Conservation (phyloP, 2,329 filamentous ascomycete species). For the Fusarium chlamydosporum region DNA sequence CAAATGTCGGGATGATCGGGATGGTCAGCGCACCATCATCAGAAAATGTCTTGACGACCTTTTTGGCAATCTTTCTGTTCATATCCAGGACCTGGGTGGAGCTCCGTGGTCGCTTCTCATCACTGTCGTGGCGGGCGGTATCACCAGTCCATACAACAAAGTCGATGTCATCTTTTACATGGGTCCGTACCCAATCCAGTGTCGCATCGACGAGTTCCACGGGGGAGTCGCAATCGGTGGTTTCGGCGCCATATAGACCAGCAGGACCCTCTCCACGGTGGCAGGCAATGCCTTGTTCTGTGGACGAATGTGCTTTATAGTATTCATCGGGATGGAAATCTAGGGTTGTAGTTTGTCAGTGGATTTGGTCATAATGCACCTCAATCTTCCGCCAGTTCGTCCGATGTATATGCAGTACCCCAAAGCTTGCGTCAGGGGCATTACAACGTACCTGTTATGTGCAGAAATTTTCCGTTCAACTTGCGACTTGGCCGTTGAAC, state of each 20-base stretch:
- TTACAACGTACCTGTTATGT: slow-evolving; percentile 80
- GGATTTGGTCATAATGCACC: slow-evolving; percentile 14
- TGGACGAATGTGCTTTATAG: slow-evolving; percentile 84
- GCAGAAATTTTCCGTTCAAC: slow-evolving; percentile 83
- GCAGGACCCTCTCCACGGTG: slow-evolving; percentile 83
- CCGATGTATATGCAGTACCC: slow-evolving; percentile 28
- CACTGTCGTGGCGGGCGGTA: slow-evolving; percentile 89
- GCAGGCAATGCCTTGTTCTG: slow-evolving; percentile 77
- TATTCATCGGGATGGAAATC: slow-evolving; percentile 93
- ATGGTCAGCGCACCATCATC: slow-evolving; percentile 72
- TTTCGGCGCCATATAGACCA: slow-evolving; percentile 86
- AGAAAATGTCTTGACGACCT: slow-evolving; percentile 82
- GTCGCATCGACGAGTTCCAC: slow-evolving; percentile 86
- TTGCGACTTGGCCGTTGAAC: slow-evolving; percentile 56
- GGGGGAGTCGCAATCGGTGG: slow-evolving; percentile 90
- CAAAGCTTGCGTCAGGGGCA: slow-evolving; percentile 3
- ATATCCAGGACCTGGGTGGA: slow-evolving; percentile 80
- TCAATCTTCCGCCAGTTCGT: slow-evolving; percentile 18
- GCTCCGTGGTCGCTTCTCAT: slow-evolving; percentile 82
- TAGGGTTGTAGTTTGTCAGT: slow-evolving; percentile 56
- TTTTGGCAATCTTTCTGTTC: slow-evolving; percentile 81
- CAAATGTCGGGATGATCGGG: slow-evolving; percentile 89
- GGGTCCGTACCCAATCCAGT: slow-evolving; percentile 86
- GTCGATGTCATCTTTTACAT: slow-evolving; percentile 83
- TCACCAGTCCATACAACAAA: slow-evolving; percentile 96